A percentile compares a stretch with the other conserved stretches of the same genome.
Evolutionary conservation across 2,329 filamentous ascomycete genomes (phyloP).

Genomic region (Sarocladium kiliense): DNA sequence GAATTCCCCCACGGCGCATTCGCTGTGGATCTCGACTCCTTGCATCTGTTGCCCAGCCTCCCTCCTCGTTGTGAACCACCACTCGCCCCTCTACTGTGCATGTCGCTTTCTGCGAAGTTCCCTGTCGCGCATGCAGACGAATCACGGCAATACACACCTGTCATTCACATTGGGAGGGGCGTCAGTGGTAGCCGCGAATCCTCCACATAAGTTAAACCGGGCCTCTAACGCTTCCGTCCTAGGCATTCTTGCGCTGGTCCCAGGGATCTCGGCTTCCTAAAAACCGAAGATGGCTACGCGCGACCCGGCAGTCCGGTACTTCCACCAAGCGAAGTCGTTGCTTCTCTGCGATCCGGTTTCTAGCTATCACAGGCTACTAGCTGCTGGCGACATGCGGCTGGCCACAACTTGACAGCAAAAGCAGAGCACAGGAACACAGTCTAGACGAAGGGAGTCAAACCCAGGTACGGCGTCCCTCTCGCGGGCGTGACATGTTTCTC

Average conservation of each 20-base stretch:
- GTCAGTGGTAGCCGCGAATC: not conserved
- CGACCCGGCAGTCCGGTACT: slow-evolving; percentile 8
- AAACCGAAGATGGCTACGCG: not conserved
- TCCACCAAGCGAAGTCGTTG: not conserved
- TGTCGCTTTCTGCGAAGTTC: not conserved
- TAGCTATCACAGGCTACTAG: too few species aligned
- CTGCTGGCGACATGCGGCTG: not conserved
- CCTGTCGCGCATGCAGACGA: not conserved
- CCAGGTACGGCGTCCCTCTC: not conserved
- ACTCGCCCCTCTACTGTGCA: not conserved
- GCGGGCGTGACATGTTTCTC: not conserved
- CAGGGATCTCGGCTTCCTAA: not conserved
- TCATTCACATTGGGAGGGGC: not conserved
- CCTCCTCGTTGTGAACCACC: not conserved
- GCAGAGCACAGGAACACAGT: not conserved
- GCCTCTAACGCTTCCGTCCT: not conserved
- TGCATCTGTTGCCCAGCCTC: slow-evolving; percentile 4
- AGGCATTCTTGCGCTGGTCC: not conserved
- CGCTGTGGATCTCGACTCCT: slow-evolving; percentile 5
- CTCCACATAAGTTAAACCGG: not conserved
- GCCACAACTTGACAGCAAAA: not conserved
- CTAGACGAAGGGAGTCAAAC: not conserved
- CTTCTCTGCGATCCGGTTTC: not conserved
- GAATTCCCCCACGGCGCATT: not conserved
- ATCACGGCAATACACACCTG: not conserved